Base-by-base conservation (phyloP, 1,139 yeast species). In the Tardiomyces depauwii region DNA sequence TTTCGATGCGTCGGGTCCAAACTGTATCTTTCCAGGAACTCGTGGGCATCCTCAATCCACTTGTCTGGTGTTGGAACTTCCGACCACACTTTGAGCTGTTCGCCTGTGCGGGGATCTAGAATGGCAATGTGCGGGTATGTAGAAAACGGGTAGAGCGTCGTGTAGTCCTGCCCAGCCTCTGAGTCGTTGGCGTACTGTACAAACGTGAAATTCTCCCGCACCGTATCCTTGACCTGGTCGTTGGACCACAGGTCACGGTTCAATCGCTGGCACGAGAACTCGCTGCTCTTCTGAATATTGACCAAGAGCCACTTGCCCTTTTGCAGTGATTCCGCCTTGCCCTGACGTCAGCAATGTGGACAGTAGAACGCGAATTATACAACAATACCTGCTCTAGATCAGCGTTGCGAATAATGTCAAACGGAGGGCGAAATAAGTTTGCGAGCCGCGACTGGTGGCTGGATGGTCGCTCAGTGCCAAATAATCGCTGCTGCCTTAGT, bases 191-290 rank as follows among this genome's bases (percentile, higher is more conserved):
- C 89, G 62, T 83, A 89, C 64, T 86, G 95, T 48, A 55, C 44
- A 32, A 54, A 54, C 4, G 91, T 64, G 57, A 93, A 93, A 59
- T 82, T 73, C 36, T 77, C 79, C 44, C 70, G 70, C 2, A 91
- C 80, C 2, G 78, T 57, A 21, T 72, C 74, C 61, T 86, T 88
- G 16, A 93, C 73, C 2, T 71, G 71, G n/a, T 66, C 55, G 47
- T 82, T 74, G 19, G 94, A 78, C 97, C 97, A 93, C 53, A 93
- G 78, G 64, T 93, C 99, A 49, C 98, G 74, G 64, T 93, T 93
- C 47, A 93, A 67, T 30, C 84, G 81, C 61, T 91, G 98, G 58
- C 96, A 89, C 53, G 78, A 78, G 59, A 93, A 93, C 57, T 87
- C 94, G 1, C 82, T 69, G 18, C 80, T 69, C 57, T 91, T 93